Conservation (phyloP, 306 rosid species). For the Cicer bijugum region DNA sequence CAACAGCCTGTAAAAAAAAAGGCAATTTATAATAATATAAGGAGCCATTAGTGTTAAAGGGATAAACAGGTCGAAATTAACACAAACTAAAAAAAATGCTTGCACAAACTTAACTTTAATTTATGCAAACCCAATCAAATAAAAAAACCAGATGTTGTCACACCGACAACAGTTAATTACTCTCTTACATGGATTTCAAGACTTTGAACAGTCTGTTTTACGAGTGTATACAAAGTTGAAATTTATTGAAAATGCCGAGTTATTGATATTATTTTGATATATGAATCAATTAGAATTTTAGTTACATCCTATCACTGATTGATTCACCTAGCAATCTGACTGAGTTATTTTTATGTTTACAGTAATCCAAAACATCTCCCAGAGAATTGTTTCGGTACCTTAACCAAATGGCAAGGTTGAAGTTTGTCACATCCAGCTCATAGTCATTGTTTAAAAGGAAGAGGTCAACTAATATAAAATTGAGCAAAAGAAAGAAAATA, state of each 20-base stretch:
- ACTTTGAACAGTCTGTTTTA: slow-evolving; percentile 9
- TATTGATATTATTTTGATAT: background rate
- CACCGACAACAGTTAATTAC: background rate
- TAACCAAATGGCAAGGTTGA: slow-evolving; percentile 6
- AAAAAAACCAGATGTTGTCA: slow-evolving; percentile 15
- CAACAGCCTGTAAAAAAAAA: slow-evolving; percentile 67
- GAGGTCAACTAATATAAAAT: slow-evolving; percentile 8
- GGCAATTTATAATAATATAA: slow-evolving; percentile 18
- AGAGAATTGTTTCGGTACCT: background rate
- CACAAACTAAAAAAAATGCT: background rate
- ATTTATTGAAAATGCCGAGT: background rate
- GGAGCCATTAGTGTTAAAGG: slow-evolving; percentile 4
- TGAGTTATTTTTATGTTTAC: background rate
- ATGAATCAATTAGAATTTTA: slow-evolving; percentile 6
- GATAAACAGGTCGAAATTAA: background rate
- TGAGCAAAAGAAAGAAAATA: slow-evolving; percentile 19
- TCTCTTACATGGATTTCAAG: slow-evolving; percentile 19
- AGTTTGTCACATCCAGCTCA: slow-evolving; percentile 6
- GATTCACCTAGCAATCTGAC: slow-evolving; percentile 18
- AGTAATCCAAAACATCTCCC: background rate
- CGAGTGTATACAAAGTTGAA: background rate
- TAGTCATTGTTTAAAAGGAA: slow-evolving; percentile 10
- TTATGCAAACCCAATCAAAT: slow-evolving; percentile 21
- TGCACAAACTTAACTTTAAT: background rate
- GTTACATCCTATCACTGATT: background rate